Percentiles rank a stretch among this genome's conserved stretches.
Conservation (phyloP, 2,329 filamentous ascomycete species). For the Colletotrichum sp. region DNA sequence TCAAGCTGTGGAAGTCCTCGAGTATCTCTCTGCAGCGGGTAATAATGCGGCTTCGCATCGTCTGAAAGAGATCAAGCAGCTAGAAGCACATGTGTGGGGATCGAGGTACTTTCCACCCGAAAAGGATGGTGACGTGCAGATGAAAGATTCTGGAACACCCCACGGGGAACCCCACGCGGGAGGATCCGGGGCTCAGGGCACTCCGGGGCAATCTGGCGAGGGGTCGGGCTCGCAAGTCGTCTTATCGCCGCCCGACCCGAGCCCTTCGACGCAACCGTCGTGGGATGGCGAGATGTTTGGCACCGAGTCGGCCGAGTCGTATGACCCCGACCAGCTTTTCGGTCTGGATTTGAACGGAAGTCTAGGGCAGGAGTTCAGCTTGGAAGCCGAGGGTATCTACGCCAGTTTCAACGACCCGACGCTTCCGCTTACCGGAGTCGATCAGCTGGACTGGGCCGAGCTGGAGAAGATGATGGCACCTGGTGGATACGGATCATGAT, state of each 20-base stretch:
- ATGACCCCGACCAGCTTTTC: slow-evolving; percentile 13
- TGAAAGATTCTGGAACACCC: slow-evolving; percentile 23
- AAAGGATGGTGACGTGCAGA: slow-evolving; percentile 13
- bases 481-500: slow-evolving; percentile 3
- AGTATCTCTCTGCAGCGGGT: slow-evolving; percentile 27
- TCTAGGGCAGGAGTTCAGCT: slow-evolving; percentile 26
- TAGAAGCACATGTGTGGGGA: slow-evolving; percentile 30
- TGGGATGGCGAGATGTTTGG: slow-evolving; percentile 21
- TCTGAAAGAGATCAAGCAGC: slow-evolving; percentile 28
- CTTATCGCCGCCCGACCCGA: slow-evolving; percentile 8
- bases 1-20: slow-evolving; percentile 25
- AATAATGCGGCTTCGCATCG: slow-evolving; percentile 28
- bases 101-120: slow-evolving; percentile 21
- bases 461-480: slow-evolving; percentile 30
- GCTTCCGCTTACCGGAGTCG: slow-evolving; percentile 32
- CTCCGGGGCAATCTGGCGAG: neutral
- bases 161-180: neutral
- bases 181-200: neutral
- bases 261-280: slow-evolving; percentile 1
- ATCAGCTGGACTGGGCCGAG: slow-evolving; percentile 32
- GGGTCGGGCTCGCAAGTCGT: neutral
- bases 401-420: slow-evolving; percentile 31
- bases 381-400: slow-evolving; percentile 30
- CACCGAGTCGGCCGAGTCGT: neutral
- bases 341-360: slow-evolving; percentile 23